Base-by-base conservation (phyloP, 257 asterid species). In the Henckelia pumila region DNA sequence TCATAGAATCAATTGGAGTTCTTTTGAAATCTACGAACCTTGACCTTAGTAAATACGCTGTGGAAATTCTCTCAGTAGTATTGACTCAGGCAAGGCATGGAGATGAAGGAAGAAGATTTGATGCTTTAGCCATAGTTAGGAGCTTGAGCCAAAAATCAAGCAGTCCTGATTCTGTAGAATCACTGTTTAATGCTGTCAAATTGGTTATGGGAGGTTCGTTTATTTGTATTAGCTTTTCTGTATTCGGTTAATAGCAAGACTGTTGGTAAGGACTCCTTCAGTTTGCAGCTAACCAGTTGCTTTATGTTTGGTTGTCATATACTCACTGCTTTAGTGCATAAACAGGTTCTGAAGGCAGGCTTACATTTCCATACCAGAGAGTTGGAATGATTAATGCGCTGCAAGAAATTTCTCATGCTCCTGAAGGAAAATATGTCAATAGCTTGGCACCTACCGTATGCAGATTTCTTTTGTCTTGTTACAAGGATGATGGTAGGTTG, bases 291-390 rank as follows among this genome's bases (percentile, higher is more conserved):
- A 52, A 70, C 23, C 60, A 56, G 44, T 68, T 64, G 17, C 53
- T 63, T 56, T 30, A 73, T 29, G 8, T 21, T 56, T 64, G 30
- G 67, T 70, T 69, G 56, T 30, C 67, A 60, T 77, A 74, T 68
- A 64, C 73, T 81, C 73, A 81, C 69, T 28, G 59, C 73, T 56
- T 63, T 61, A 67, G 71, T 64, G 52, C 59, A 53, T 75, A 69
- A 71, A 69, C 96, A 94, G 99, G 99, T 80, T 88, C 97, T 25
- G 99, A 94, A 86, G 99, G 99, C 73, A 85, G 97, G 67, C 89
- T 94, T 83, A 84, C 97, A 66, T 91, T 84, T 86, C 96, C 99
- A 65, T 94, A 94, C 80, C 99, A 94, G 87, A 83, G 96, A 76
- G 87, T 85, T 78, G 97, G 97, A 64, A 85, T 88, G 95, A 71